Evolutionary conservation across 192 early-diverging fungal species (phyloP).

Genomic region (Dispira simplex): DNA sequence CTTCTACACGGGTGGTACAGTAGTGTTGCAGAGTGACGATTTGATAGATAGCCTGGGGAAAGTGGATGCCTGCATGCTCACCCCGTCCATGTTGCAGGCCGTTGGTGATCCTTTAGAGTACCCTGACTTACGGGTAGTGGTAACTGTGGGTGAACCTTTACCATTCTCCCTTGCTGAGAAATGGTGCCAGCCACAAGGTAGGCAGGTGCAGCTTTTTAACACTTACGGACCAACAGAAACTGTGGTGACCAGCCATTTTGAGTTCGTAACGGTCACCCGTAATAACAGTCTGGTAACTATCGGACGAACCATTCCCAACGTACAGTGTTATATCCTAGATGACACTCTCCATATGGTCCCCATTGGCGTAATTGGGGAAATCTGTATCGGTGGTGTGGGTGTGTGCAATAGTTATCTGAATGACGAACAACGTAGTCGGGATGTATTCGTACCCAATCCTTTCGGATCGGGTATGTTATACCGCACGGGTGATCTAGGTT

Average conservation of each 20-base stretch:
- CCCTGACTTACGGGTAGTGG: background rate
- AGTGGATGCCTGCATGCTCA: background rate
- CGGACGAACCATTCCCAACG: background rate
- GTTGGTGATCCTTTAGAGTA: background rate
- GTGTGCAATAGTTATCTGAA: conserved; percentile 21
- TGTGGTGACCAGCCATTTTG: background rate
- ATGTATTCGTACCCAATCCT: conserved; percentile 23
- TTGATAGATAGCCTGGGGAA: background rate
- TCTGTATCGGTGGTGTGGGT: conserved; percentile 4
- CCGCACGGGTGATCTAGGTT: conserved; percentile 18
- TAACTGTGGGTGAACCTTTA: background rate
- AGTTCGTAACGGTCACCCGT: background rate
- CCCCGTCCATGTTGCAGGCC: background rate
- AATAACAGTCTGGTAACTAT: background rate
- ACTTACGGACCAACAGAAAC: background rate
- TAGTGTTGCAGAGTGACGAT: background rate
- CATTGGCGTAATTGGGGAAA: background rate
- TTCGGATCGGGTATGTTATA: conserved; percentile 17
- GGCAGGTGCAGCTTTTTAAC: background rate
- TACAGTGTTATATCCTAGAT: background rate
- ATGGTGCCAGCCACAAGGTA: background rate
- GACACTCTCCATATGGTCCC: background rate
- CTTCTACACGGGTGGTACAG: background rate
- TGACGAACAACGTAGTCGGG: conserved; percentile 14
- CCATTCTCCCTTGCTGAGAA: background rate